Percentiles rank a stretch among this genome's conserved stretches.
Evolutionary conservation across 2,329 filamentous ascomycete genomes (phyloP).

Genomic region (Arthroderma sp.): DNA sequence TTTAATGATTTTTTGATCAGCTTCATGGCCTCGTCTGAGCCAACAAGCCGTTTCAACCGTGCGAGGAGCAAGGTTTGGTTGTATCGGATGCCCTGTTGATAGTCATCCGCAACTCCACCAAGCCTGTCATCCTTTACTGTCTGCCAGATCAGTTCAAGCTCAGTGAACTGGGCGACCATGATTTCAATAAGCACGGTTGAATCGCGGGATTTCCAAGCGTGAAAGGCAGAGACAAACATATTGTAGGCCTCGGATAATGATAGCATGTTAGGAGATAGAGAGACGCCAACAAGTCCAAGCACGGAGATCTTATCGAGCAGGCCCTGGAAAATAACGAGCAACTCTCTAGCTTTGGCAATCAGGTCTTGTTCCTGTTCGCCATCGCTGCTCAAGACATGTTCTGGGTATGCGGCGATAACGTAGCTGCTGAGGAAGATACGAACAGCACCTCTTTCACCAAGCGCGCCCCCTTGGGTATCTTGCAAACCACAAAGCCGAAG

Average conservation of each 20-base stretch:
- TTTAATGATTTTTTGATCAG: slow-evolving; percentile 50
- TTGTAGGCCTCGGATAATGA: slow-evolving; percentile 45
- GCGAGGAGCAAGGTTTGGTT: slow-evolving; percentile 53
- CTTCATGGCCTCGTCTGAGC: slow-evolving; percentile 47
- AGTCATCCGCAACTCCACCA: slow-evolving; percentile 51
- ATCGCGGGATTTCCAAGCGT: slow-evolving; percentile 54
- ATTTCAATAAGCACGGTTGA: slow-evolving; percentile 51
- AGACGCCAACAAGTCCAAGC: slow-evolving; percentile 27
- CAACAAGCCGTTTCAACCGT: slow-evolving; percentile 50
- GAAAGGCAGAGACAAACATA: slow-evolving; percentile 50
- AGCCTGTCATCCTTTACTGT: slow-evolving; percentile 52
- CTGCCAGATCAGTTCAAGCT: slow-evolving; percentile 55
- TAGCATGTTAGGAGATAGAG: slow-evolving; percentile 38
- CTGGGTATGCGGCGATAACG: slow-evolving; percentile 50
- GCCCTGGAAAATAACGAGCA: slow-evolving; percentile 46
- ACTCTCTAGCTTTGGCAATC: slow-evolving; percentile 48
- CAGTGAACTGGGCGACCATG: slow-evolving; percentile 55
- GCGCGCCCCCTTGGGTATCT: slow-evolving; percentile 38
- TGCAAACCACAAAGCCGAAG: slow-evolving; percentile 46
- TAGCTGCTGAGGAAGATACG: slow-evolving; percentile 53
- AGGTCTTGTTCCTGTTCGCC: slow-evolving; percentile 52
- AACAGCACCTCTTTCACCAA: slow-evolving; percentile 41
- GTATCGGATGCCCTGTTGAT: slow-evolving; percentile 52
- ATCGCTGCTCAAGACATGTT: slow-evolving; percentile 48
- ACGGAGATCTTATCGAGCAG: slow-evolving; percentile 39